phyloP scores from a whole-genome alignment of 768 basidiomycete genomes.

The Leccinum rimulosum region DNA sequence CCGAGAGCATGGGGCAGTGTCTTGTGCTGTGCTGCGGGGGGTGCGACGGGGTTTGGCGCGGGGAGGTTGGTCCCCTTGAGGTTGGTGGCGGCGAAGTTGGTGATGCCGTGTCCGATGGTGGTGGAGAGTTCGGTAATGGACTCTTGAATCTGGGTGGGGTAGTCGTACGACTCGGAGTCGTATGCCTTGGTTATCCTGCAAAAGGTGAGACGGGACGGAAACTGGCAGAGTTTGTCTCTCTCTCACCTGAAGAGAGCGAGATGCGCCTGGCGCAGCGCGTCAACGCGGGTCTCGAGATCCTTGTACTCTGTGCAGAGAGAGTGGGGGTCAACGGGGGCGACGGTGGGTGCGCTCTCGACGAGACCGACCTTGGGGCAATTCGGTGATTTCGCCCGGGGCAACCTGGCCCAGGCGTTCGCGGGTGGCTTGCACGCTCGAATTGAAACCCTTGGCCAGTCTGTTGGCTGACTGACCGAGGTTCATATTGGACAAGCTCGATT shows the following conservation, averaged over 20 bases:
- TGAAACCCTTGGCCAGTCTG: slow-evolving; percentile 78
- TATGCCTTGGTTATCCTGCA: slow-evolving; percentile 83
- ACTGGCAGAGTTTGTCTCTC: too few relatives aligned
- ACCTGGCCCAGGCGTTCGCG: slow-evolving; percentile 89
- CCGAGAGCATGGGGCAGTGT: slow-evolving; percentile 94
- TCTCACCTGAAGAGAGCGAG: slow-evolving; percentile 71
- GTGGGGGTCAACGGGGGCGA: background rate
- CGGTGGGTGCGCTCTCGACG: background rate
- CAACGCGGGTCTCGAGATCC: slow-evolving; percentile 92
- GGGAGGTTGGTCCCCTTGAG: slow-evolving; percentile 88
- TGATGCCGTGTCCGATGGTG: slow-evolving; percentile 69
- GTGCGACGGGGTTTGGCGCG: slow-evolving; percentile 55
- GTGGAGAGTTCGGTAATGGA: slow-evolving; percentile 70
- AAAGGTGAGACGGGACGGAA: background rate
- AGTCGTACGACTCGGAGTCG: slow-evolving; percentile 85
- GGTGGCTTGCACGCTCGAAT: slow-evolving; percentile 81
- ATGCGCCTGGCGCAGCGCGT: slow-evolving; percentile 83
- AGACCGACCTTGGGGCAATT: slow-evolving; percentile 77
- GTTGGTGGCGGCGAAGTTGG: slow-evolving; percentile 83
- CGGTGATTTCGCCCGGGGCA: slow-evolving; percentile 90
- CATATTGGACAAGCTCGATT: slow-evolving; percentile 57
- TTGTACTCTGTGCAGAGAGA: slow-evolving; percentile 74
- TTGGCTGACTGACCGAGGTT: slow-evolving; percentile 75
- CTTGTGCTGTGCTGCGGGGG: slow-evolving; percentile 74
- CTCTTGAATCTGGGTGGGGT: slow-evolving; percentile 87